phyloP scores from a whole-genome alignment of 2,329 filamentous ascomycete species.

The Beauveria australis region DNA sequence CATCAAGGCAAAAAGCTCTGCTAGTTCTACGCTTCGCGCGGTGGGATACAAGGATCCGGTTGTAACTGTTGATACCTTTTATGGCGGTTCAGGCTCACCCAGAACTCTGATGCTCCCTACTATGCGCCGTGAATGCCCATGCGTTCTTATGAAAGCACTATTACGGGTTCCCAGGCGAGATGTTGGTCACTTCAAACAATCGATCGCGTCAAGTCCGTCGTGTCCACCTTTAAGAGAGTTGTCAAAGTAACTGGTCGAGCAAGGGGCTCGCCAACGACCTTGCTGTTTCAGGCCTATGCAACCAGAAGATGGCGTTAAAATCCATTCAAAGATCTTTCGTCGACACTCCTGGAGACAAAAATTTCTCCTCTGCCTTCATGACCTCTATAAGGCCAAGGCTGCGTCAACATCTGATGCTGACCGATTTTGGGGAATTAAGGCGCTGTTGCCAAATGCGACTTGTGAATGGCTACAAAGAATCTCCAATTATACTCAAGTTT shows the following conservation, averaged over 20 bases:
- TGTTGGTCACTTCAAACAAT: constrained; percentile 55
- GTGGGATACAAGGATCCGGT: constrained; percentile 65
- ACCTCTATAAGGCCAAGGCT: constrained; percentile 65
- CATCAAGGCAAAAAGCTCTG: constrained; percentile 47
- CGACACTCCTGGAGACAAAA: constrained; percentile 40
- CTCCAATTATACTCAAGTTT: not conserved
- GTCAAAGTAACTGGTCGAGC: constrained; percentile 78
- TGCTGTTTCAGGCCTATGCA: constrained; percentile 59
- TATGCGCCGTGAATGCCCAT: constrained; percentile 78
- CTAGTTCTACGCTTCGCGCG: constrained; percentile 47
- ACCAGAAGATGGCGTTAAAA: constrained; percentile 58
- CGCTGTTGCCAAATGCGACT: constrained; percentile 15
- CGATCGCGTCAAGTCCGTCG: constrained; percentile 30
- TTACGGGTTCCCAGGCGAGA: constrained; percentile 53
- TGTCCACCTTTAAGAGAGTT: constrained; percentile 47
- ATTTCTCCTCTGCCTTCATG: constrained; percentile 73
- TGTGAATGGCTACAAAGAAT: not conserved
- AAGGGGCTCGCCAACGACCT: constrained; percentile 55
- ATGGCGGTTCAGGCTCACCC: constrained; percentile 58
- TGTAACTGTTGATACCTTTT: constrained; percentile 76
- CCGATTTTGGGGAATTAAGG: constrained; percentile 64
- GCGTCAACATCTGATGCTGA: constrained; percentile 60
- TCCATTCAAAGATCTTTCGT: constrained; percentile 56
- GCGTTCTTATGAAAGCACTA: constrained; percentile 68
- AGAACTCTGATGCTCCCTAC: constrained; percentile 61